A percentile compares a stretch with the other conserved stretches of the same genome.
phyloP scores from a whole-genome alignment of 495 filamentous ascomycete genomes.

The Penicillium parvum region DNA sequence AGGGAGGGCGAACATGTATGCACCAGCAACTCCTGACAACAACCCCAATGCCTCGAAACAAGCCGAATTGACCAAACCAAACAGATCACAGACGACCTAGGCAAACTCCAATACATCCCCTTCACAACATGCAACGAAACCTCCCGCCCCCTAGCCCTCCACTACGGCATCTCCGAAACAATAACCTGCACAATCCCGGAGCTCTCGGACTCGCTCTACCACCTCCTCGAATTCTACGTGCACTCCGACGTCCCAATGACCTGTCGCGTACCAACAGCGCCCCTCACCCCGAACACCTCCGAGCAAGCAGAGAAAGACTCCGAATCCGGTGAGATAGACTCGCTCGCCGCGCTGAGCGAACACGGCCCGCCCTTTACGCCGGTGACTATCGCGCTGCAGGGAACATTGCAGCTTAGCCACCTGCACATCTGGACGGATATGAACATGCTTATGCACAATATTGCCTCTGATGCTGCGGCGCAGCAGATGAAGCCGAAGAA shows the following conservation, averaged over 20 bases:
- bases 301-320: conserved; percentile 7
- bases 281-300: conserved; percentile 32
- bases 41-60: not conserved
- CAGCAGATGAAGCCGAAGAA: conserved; percentile 17
- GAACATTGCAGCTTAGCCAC: conserved; percentile 82
- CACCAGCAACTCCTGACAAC: conserved; percentile 13
- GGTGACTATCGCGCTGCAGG: conserved; percentile 78
- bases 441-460: conserved; percentile 81
- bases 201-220: conserved; percentile 86
- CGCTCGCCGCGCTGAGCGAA: conserved; percentile 32
- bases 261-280: conserved; percentile 83
- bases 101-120: conserved; percentile 89
- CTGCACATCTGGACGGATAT: conserved; percentile 85
- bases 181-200: conserved; percentile 88
- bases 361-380: conserved; percentile 52
- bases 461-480: conserved; percentile 32
- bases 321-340: conserved; percentile 14
- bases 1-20: conserved; percentile 57
- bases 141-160: conserved; percentile 69
- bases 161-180: conserved; percentile 72
- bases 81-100: conserved; percentile 72
- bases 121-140: conserved; percentile 94
- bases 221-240: conserved; percentile 97
- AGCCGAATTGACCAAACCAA: conserved; percentile 13
- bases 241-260: conserved; percentile 92